Evolutionary conservation across 2,329 filamentous ascomycete genomes (phyloP), one percentile per base, ranked within the genome.

Genomic region (Bipolaris oryzae): DNA sequence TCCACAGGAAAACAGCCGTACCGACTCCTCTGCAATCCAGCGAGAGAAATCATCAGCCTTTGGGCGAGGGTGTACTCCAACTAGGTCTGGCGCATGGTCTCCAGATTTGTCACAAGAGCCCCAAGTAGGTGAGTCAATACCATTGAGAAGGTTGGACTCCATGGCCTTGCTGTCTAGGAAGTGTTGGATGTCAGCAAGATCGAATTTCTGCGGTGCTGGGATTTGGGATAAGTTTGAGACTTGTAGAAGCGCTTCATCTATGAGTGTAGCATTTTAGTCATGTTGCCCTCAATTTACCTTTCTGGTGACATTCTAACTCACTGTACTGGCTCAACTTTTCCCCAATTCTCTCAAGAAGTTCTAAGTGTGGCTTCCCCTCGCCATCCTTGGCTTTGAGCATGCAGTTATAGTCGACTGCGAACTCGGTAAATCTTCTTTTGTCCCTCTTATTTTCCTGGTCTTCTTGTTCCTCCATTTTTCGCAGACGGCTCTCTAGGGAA

Each of bases 1-100:
- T 6, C 52, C 54, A 13, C 23, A 58, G 9, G 47, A 55, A 23
- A 66, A 53, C 3, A 62, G 39, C 6, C 43, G 3, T 7, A 63
- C 48, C 2, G 51, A 54, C 2, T 53, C 49, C 15, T 58, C 54
- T 3, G 58, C 57, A 1, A 66, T 41, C 4, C 47, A 39, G 1
- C 28, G 23, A 2, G 63, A 66, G 34, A 64, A 60, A 0, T 20
- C n/a, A 35, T 66, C 61, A n/a, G 51, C 53, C 1, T 37, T 46
- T 1, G 7, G 9, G 6, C 62, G 55, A 1, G 53, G 53, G 11
- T 50, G 45, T 7, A 66, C 21, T 1, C 16, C 31, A 7, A 64
- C 13, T 0, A 64, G 33, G 7, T 64, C 63, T 0, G 42, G 31
- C 1, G 28, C 13, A 13, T 45, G 16, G 15, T 31, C 11, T 4